Evolutionary conservation across 2,329 filamentous ascomycete genomes (phyloP).

Genomic region (Sarocladium brachiariae): DNA sequence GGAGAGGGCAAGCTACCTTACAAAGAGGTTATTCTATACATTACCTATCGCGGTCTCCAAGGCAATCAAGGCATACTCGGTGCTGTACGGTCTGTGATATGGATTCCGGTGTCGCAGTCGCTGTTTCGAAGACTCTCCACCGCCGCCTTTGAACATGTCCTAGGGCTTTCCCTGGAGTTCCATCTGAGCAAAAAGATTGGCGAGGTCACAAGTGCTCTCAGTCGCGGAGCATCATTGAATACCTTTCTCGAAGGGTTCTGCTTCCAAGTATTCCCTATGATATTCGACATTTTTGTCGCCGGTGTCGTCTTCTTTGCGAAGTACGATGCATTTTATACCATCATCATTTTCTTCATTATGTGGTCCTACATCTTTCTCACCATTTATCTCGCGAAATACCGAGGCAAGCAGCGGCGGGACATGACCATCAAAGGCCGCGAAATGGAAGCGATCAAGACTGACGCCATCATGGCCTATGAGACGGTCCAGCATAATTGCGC

Average conservation of each 20-base stretch:
- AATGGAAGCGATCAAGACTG: constrained; percentile 42
- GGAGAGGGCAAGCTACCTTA: constrained; percentile 34
- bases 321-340: constrained; percentile 40
- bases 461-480: constrained; percentile 42
- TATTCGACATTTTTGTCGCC: constrained; percentile 42
- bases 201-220: constrained; percentile 43
- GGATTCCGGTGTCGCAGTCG: constrained; percentile 40
- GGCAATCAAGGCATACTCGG: constrained; percentile 38
- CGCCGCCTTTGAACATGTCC: constrained; percentile 40
- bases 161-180: constrained; percentile 41
- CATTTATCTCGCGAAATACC: constrained; percentile 42
- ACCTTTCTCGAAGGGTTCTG: constrained; percentile 41
- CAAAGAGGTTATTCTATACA: constrained; percentile 35
- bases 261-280: constrained; percentile 44
- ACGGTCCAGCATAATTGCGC: constrained; percentile 62
- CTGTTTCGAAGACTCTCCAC: constrained; percentile 35
- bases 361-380: constrained; percentile 44
- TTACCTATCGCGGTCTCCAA: constrained; percentile 37
- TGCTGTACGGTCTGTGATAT: constrained; percentile 34
- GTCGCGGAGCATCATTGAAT: constrained; percentile 39
- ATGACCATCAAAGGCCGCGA: constrained; percentile 37
- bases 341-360: constrained; percentile 41
- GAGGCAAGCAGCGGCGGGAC: constrained; percentile 34
- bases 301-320: constrained; percentile 37
- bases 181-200: constrained; percentile 45